Base-by-base conservation (phyloP, 1,139 yeast species). In the Yamadazyma diddensiae region DNA sequence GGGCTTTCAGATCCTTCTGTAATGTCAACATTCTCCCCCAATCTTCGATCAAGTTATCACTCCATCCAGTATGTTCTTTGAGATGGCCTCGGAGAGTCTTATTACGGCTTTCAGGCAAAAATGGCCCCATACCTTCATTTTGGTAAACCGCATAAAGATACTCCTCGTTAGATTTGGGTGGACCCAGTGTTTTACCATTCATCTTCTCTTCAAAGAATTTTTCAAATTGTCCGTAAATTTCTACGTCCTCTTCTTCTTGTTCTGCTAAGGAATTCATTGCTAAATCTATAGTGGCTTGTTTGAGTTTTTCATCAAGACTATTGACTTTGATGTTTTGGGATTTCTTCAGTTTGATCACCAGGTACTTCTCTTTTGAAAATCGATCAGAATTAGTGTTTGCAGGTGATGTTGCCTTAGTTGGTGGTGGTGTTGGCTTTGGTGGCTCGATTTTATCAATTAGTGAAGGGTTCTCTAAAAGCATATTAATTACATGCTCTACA, bases 41-140 rank as follows among this genome's bases (percentile, higher is more conserved):
- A 0, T 95, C 95, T 62, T 90, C 97, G 28, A 90, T 76, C 53
- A 87, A 95, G 50, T 86, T 96, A 53, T 88, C 92, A 0, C 88
- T 67, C 95, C 95, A 85, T 1, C 65, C 65, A 0, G 81, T 73
- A 23, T 62, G 60, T 11, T 55, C 50, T 43, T 71, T 76, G 49
- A 87, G 58, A 15, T 69, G 73, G 18, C 62, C 59, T 36, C 97
- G 67, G 7, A 50, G 55, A 24, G 65, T 57, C 0, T 79, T 50
- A 31, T 79, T 77, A 37, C 96, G 65, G 5, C 65, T 55, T 0
- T 59, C 43, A 38, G 74, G 68, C 6, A 60, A 70, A 42, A 90
- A 81, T 8, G 63, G 49, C 1, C 38, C 49, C 2, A 59, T 58
- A 0, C 82, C 81, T 29, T 74, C 68, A 5, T 64, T 59, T 44